Conservation (phyloP, 2,329 filamentous ascomycete genomes). For the Penicillium hordei region DNA sequence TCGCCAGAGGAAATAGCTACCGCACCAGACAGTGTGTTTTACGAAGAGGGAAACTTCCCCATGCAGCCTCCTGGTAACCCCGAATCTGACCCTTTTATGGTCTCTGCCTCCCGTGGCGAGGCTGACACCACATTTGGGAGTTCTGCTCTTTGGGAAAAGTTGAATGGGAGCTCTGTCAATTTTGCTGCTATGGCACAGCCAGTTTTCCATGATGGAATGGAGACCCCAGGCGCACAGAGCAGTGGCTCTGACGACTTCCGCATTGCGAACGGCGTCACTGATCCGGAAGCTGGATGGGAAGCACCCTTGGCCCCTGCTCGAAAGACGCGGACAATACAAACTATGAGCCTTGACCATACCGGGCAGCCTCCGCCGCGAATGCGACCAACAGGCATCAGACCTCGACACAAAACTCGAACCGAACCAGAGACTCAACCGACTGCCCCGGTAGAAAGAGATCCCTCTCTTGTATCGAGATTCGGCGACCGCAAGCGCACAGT, state of each 20-base stretch:
- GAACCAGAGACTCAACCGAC: constrained; percentile 43
- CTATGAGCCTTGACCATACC: constrained; percentile 50
- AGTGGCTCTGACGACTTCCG: constrained; percentile 45
- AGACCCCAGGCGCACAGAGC: constrained; percentile 60
- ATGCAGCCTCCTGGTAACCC: constrained; percentile 38
- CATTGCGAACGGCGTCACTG: constrained; percentile 31
- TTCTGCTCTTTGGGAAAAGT: constrained; percentile 51
- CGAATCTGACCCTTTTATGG: constrained; percentile 46
- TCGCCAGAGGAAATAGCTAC: constrained; percentile 32
- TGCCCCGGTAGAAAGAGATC: constrained; percentile 34
- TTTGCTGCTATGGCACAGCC: constrained; percentile 37
- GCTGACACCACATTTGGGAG: constrained; percentile 37
- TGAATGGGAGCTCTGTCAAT: constrained; percentile 49
- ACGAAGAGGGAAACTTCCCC: constrained; percentile 38
- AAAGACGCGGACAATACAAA: constrained; percentile 56
- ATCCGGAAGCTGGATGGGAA: constrained; percentile 40
- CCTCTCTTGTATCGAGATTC: constrained; percentile 35
- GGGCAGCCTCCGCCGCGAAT: constrained; percentile 64
- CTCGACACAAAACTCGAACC: constrained; percentile 41
- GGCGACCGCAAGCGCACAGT: constrained; percentile 82
- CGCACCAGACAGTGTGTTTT: constrained; percentile 33
- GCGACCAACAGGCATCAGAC: constrained; percentile 53
- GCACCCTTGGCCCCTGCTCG: constrained; percentile 46
- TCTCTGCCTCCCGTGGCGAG: constrained; percentile 36
- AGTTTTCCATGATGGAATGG: constrained; percentile 56